phyloP scores from a whole-genome alignment of 805 yeast species.

The Starmerella bombi region DNA sequence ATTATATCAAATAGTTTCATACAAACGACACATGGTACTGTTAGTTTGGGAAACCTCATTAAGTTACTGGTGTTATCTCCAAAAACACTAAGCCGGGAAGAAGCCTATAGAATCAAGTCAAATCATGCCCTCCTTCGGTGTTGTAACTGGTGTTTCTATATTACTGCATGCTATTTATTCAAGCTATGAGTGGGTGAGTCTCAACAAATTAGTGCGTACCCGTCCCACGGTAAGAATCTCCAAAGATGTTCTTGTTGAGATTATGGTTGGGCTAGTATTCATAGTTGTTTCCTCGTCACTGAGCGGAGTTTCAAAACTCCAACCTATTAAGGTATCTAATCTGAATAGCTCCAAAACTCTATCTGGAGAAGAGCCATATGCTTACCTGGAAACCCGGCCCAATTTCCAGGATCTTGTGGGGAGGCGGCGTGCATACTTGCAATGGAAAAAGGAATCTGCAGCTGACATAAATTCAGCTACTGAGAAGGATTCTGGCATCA shows the following conservation, averaged over 20 bases:
- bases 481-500: neutral
- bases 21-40: too few species aligned
- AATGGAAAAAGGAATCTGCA: slow-evolving; percentile 18
- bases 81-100: too few species aligned
- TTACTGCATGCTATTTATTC: slow-evolving; percentile 15
- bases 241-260: slow-evolving; percentile 36
- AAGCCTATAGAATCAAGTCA: too few species aligned
- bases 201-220: slow-evolving; percentile 6
- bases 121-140: slow-evolving; percentile 3
- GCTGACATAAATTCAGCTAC: too few species aligned
- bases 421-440: slow-evolving; percentile 34
- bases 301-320: slow-evolving; percentile 28
- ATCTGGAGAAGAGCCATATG: slow-evolving; percentile 37
- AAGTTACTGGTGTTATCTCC: too few species aligned
- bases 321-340: slow-evolving; percentile 37
- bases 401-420: slow-evolving; percentile 38
- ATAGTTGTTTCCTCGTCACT: slow-evolving; percentile 30
- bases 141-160: slow-evolving; percentile 5
- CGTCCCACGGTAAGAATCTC: slow-evolving; percentile 3
- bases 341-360: slow-evolving; percentile 38
- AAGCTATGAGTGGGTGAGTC: slow-evolving; percentile 13
- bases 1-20: too few species aligned
- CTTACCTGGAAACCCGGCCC: slow-evolving; percentile 37
- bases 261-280: slow-evolving; percentile 35
- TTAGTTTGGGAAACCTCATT: too few species aligned